A percentile compares a stretch with the other conserved stretches of the same genome.
phyloP scores from a whole-genome alignment of 306 rosid genomes.

The Styphnolobium japonicum region DNA sequence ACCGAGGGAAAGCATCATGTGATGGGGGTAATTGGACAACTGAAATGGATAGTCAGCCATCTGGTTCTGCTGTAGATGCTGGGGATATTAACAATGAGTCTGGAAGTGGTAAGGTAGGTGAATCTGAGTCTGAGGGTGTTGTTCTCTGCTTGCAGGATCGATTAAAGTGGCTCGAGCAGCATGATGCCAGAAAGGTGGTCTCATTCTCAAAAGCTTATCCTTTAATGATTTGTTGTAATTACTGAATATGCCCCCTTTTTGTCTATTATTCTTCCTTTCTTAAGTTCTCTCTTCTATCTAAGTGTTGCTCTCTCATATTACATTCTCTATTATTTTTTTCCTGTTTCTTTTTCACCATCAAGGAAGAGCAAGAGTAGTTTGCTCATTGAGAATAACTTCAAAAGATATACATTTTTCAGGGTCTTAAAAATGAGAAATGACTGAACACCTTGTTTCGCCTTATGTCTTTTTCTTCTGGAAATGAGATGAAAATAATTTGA shows the following conservation, averaged over 20 bases:
- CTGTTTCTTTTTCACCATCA: neutral
- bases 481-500: neutral
- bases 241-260: neutral
- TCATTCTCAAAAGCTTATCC: neutral
- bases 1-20: conserved; percentile 45
- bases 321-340: neutral
- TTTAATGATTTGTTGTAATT: neutral
- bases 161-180: conserved; percentile 59
- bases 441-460: neutral
- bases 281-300: neutral
- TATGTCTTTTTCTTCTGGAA: neutral
- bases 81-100: conserved; percentile 47
- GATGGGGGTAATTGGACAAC: conserved; percentile 53
- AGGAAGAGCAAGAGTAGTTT: neutral
- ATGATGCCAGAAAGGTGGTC: conserved; percentile 60
- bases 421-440: neutral
- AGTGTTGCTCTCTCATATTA: neutral
- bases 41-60: conserved; percentile 61
- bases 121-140: conserved; percentile 52
- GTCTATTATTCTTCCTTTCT: neutral
- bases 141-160: conserved; percentile 59
- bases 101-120: conserved; percentile 52
- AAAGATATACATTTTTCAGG: neutral
- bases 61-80: conserved; percentile 49
- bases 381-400: neutral